These are phyloP conservation scores for Lactarius evosmus DNA, from an alignment of 768 basidiomycete species.

Conservation along the genomic window DNA sequence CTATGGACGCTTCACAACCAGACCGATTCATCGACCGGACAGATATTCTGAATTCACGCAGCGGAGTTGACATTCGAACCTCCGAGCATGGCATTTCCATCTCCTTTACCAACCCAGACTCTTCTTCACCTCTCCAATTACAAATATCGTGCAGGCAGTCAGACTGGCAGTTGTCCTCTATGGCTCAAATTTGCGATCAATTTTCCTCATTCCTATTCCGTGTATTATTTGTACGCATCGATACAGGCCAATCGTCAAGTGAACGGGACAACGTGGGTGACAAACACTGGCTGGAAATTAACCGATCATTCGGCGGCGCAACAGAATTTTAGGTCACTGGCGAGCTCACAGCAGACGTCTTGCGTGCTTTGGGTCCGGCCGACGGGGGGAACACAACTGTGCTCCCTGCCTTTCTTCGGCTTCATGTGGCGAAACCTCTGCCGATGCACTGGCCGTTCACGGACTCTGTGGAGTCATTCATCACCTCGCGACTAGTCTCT, in stretches of 20 bases:
- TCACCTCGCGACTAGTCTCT: background rate
- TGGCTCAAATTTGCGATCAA: background rate
- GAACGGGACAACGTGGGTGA: background rate
- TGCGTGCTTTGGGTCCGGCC: background rate
- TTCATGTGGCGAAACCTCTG: background rate
- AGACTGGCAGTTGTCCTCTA: background rate
- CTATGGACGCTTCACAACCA: no score
- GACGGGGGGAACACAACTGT: background rate
- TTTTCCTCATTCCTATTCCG: background rate
- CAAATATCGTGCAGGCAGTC: background rate
- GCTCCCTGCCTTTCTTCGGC: background rate
- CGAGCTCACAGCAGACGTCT: background rate
- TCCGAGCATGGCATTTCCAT: background rate
- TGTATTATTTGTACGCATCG: background rate
- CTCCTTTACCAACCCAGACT: rapidly evolving
- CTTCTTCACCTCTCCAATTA: background rate
- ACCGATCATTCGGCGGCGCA: background rate
- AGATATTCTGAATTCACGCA: no score
- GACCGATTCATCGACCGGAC: no score
- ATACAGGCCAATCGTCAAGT: background rate
- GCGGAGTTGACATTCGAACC: background rate
- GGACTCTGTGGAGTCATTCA: background rate
- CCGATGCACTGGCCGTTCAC: background rate
- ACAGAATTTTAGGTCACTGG: background rate
- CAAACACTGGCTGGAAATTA: background rate